Base-by-base conservation (phyloP, 1,284 basidiomycete genomes). In the Cryptococcus wingfieldii region DNA sequence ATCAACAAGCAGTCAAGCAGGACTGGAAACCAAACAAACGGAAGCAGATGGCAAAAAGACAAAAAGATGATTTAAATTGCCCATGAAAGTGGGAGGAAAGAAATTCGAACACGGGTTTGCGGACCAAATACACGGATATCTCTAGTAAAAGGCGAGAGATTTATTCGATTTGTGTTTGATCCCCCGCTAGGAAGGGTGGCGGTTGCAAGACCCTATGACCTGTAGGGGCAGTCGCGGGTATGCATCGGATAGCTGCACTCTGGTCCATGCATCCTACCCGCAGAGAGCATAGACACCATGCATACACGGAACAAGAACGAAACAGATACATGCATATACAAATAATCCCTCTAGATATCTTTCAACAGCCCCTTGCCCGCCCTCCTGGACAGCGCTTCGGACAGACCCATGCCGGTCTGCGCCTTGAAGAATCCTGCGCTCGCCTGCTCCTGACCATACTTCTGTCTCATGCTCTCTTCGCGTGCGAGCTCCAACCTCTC, bases 321-420 rank as follows among this genome's bases (percentile, higher is more conserved):
- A 10, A 8, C 31, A 19, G 31, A 46, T 31, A 53, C 43, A 47
- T 19, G 7, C 42, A 38, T 37, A 23, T 19, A 46, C 42, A 13
- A 49, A 19, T 28, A 39, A 16, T 23, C 14, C 12, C 43, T n/a
- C 52, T 65, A 73, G 14, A 74, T 69, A 56, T 74, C 72, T 39
- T 64, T 63, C 54, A 72, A 56, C 43, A 76, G 55, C 2, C 74
- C 76, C 65, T 73, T 69, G 2, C 74, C 76, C 9, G 65, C 75
- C 23, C 76, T 62, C 39, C 77, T 60, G 43, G 62, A 59, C 50
- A 78, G 58, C 28, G 62, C 60, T 61, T 78, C 75, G 4, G 65
- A 67, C 28, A 78, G 61, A 8, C 69, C 67, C 56, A 74, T 64
- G 16, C 67, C 63, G 13, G 68, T 69, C 61, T 75, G 72, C 53